Percentiles rank a stretch among this genome's conserved stretches.
Evolutionary conservation across 306 rosid genomes (phyloP).

Genomic region (Prunus armeniaca): DNA sequence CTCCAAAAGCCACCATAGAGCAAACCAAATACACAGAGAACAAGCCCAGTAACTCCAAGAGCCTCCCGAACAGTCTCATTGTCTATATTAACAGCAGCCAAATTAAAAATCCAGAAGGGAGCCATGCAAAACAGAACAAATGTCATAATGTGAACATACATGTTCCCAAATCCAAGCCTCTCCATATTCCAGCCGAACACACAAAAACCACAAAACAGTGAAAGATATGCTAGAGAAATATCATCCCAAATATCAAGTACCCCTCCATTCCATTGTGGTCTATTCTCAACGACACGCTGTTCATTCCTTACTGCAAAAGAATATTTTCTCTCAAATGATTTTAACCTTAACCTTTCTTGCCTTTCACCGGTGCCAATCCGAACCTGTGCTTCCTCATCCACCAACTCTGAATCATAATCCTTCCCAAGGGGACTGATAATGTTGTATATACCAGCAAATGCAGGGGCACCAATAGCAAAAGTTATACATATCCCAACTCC

Average conservation of each 20-base stretch:
- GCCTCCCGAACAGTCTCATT: slow-evolving; percentile 55
- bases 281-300: slow-evolving; percentile 35
- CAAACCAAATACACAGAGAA: slow-evolving; percentile 82
- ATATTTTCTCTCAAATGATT: slow-evolving; percentile 45
- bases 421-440: slow-evolving; percentile 83
- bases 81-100: slow-evolving; percentile 87
- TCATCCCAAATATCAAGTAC: slow-evolving; percentile 82
- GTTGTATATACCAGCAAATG: slow-evolving; percentile 68
- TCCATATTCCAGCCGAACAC: slow-evolving; percentile 98
- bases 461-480: slow-evolving; percentile 74
- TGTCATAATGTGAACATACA: slow-evolving; percentile 88
- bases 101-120: slow-evolving; percentile 82
- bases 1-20: slow-evolving; percentile 98
- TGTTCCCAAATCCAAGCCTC: slow-evolving; percentile 91
- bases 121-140: slow-evolving; percentile 81
- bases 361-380: slow-evolving; percentile 21
- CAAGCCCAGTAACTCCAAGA: slow-evolving; percentile 52
- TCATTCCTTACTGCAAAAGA: slow-evolving; percentile 60
- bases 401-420: slow-evolving; percentile 49
- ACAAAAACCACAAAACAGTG: slow-evolving; percentile 79
- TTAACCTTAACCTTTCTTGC: slow-evolving; percentile 36
- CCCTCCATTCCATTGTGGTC: slow-evolving; percentile 81
- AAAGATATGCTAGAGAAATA: slow-evolving; percentile 68
- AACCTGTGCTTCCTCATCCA: slow-evolving; percentile 76
- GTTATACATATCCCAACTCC: slow-evolving; percentile 82